Conservation (phyloP, 257 asterid species). For the Ocimum tenuiflorum region DNA sequence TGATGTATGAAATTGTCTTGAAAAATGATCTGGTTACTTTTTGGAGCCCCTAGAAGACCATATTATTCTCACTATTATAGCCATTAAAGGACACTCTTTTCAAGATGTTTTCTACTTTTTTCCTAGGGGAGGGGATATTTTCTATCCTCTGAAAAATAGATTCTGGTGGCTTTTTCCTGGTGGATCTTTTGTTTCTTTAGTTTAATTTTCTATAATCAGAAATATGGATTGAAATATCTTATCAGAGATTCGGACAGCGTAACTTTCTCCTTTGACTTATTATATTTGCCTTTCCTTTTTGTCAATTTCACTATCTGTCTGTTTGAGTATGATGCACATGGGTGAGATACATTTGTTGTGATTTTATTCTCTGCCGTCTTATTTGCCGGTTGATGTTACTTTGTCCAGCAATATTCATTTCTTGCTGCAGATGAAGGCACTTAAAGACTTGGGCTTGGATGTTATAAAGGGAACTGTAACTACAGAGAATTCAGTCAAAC, state of each 20-base stretch:
- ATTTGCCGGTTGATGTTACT: slow-evolving; percentile 9
- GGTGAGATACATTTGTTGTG: not conserved
- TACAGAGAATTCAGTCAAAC: slow-evolving; percentile 66
- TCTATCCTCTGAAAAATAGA: not conserved
- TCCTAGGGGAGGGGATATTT: not conserved
- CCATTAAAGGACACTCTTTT: not conserved
- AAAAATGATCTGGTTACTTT: not conserved
- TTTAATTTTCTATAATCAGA: not conserved
- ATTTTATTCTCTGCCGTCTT: not conserved
- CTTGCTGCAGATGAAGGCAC: slow-evolving; percentile 82
- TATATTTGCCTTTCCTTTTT: not conserved
- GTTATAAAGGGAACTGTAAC: slow-evolving; percentile 83
- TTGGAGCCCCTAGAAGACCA: not conserved
- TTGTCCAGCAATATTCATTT: slow-evolving; percentile 10
- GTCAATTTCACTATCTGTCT: not conserved
- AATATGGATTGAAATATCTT: not conserved
- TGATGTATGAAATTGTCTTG: not conserved
- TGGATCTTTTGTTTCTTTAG: not conserved
- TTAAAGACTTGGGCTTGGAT: slow-evolving; percentile 88
- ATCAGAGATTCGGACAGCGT: slow-evolving; percentile 1
- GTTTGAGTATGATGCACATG: not conserved
- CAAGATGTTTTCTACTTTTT: not conserved
- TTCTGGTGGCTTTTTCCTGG: not conserved
- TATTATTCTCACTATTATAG: not conserved
- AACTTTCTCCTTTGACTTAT: not conserved